Evolutionary conservation across 2,329 filamentous ascomycete genomes (phyloP).

Genomic region (Sporothrix dimorphospora): DNA sequence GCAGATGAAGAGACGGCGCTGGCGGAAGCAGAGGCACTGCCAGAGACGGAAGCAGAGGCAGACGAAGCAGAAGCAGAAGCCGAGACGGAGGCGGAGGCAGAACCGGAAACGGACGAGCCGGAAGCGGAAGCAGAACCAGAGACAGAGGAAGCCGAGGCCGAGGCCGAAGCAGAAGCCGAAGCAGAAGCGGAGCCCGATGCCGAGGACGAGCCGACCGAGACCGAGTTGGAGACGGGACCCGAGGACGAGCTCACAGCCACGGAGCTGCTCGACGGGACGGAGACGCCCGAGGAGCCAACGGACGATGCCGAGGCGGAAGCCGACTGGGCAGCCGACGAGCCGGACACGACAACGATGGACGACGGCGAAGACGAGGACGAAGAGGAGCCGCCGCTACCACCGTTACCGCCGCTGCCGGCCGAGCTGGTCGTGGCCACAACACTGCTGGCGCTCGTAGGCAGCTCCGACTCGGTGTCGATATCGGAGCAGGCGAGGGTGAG

Average conservation of each 20-base stretch:
- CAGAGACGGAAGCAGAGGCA: background rate
- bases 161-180: background rate
- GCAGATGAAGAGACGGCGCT: background rate
- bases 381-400: background rate
- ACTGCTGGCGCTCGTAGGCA: background rate
- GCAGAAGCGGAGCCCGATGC: background rate
- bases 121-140: background rate
- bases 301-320: background rate
- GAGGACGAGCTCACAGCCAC: background rate
- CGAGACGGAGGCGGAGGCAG: background rate
- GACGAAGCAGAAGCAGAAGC: background rate
- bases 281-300: background rate
- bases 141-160: background rate
- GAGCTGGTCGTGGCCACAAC: background rate
- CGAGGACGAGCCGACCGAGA: background rate
- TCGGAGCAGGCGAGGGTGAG: constrained; percentile 4
- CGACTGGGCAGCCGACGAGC: background rate
- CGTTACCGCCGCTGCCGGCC: background rate
- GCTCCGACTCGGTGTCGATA: constrained; percentile 12
- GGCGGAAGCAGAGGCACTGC: background rate
- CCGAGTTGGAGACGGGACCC: background rate
- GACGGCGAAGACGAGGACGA: background rate
- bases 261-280: background rate
- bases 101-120: background rate
- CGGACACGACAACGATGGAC: background rate